Evolutionary conservation across 768 basidiomycete species (phyloP), one percentile per base, ranked within the genome.

Genomic region (Lactarius sp.): DNA sequence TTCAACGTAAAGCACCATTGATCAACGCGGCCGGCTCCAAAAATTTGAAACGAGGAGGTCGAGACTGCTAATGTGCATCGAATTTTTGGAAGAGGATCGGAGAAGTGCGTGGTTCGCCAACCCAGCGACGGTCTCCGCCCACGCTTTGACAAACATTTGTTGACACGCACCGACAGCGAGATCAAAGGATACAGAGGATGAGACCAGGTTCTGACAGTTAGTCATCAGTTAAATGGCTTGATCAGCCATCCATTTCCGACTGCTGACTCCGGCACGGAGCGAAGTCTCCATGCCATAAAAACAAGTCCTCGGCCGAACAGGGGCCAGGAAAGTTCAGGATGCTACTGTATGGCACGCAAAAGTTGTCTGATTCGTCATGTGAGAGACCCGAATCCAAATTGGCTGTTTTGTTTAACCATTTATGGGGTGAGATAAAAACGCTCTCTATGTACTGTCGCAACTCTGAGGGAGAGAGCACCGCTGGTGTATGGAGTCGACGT

Each of bases 301-400:
- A 2, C 5, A 42, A 18, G 16, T 31, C 52, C 22, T 60, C 63
- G 58, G 59, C 64, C 59, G 59, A 65, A 60, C 59, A 65, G 59
- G 58, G 64, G 62, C 52, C 37, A 49, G 36, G 37, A 62, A 42
- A 20, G 34, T 36, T 51, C 20, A 42, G 27, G 2, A 36, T 9
- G 49, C 41, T 31, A 31, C 49, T 31, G 52, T 47, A 50, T 46
- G 36, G 56, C 44, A 20, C 8, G 56, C 41, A 27, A 53, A 42
- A n/a, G 9, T 37, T 46, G 41, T 14, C 8, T 34, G n/a, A 16
- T n/a, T 42, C 55, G 55, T 27, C 18, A 41, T 39, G 20, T 47
- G 18, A 20, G 46, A 20, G 44, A 10, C 31, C 61, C 56, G 61
- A 50, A 12, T 34, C 20, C 41, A 34, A 14, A 56, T 56, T 34